Evolutionary conservation across 179 eudicot species (phyloP).

Genomic region (Carnegiea gigantea): DNA sequence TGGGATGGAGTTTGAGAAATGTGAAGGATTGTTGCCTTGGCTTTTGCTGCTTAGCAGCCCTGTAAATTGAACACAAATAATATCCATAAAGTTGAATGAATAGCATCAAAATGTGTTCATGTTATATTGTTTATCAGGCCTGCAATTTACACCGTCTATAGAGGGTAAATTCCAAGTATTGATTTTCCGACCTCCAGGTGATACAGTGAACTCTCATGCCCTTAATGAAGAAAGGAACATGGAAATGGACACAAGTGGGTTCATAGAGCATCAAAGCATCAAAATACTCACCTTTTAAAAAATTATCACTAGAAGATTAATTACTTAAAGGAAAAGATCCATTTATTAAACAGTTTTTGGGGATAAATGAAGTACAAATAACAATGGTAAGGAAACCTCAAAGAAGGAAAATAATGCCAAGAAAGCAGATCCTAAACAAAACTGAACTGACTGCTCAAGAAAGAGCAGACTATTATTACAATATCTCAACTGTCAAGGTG

Average conservation of each 20-base stretch:
- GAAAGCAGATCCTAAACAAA: neutral
- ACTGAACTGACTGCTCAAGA: constrained; percentile 1
- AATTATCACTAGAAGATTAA: too few species aligned
- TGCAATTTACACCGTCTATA: neutral
- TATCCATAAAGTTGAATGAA: constrained; percentile 7
- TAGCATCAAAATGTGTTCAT: constrained; percentile 8
- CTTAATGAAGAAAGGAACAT: too few species aligned
- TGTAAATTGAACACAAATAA: constrained; percentile 20
- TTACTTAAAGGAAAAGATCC: neutral
- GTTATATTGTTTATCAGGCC: neutral
- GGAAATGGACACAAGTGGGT: too few species aligned
- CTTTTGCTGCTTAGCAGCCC: neutral
- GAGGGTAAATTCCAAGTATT: too few species aligned
- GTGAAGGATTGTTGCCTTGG: constrained; percentile 8
- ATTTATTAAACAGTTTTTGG: too few species aligned
- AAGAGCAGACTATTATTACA: constrained; percentile 25
- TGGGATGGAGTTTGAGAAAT: neutral
- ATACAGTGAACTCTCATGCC: too few species aligned
- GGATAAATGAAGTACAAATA: neutral
- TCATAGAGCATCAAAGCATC: too few species aligned
- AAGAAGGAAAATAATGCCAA: neutral
- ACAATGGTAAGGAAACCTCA: neutral
- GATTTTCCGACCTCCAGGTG: too few species aligned
- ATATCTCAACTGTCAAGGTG: constrained; percentile 18
- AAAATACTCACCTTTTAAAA: too few species aligned